Evolutionary conservation across 2,329 filamentous ascomycete species (phyloP), one percentile per base, ranked within the genome.

Genomic region (Lecanicillium sp.): DNA sequence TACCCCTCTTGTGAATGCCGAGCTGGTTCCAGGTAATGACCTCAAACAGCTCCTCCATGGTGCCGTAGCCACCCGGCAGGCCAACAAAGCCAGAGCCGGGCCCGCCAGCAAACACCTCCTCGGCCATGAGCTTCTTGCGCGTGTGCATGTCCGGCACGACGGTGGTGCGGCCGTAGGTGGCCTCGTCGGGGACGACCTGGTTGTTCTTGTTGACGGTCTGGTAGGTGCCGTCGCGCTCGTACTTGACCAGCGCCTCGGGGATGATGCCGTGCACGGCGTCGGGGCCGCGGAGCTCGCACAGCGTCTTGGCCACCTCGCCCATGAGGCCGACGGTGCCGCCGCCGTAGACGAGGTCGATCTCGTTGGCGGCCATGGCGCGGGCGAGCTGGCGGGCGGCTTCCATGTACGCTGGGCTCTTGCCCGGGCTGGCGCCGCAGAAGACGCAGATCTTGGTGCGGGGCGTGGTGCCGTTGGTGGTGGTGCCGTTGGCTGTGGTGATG

Each of bases 101-200:
- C 0, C 84, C 89, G 18, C 87, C 87, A 15, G 77, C 74, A 17
- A 94, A 74, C 13, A 97, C 88, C 59, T 90, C 84, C 51, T 79
- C 71, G 6, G 89, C 90, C 92, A 98, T 97, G 66, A 92, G 72
- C 50, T 84, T 79, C 70, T 98, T 98, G 47, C 92, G 79, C 30
- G 87, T 89, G 65, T 98, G 92, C 92, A 98, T 98, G 58, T 96
- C 88, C 50, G 79, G 74, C 19, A 97, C 92, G 8, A 96, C 79
- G 0, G 88, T 96, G 11, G 88, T 96, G 31, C 73, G 69, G 9
- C 92, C 92, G 58, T 87, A 98, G 4, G 79, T 61, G 4, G 64
- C 53, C 56, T 79, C 72, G 43, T 81, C 77, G 35, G 84, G 79
- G 8, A 84, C 64, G 10, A 73, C 65, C 37, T 80, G 71, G 47